Base-by-base conservation (phyloP, 345 rosid species). In the Brassica nigra region DNA sequence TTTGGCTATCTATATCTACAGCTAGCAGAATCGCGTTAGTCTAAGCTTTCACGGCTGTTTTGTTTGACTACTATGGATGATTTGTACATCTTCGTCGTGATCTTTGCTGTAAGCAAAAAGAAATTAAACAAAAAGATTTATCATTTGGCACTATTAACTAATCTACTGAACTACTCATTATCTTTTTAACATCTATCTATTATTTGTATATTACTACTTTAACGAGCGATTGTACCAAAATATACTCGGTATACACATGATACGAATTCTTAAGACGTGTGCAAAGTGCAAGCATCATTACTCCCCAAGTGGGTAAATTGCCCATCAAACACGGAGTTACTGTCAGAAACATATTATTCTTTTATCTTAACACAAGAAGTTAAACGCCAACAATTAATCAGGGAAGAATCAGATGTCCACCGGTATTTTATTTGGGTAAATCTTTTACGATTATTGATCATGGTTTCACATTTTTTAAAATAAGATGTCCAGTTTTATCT, bases 281-380 rank as follows among this genome's bases (percentile, higher is more conserved):
- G 78, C 78, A 79, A 66, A 78, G 76, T 39, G 69, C 63, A 58
- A 59, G 71, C 78, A 79, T 79, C 82, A 79, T 79, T 79, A 68
- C 78, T 23, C 23, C 59, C 28, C 82, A 49, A 79, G 70, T 68
- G 78, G 78, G 65, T 74, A 61, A 78, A 16, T 74, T 52, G 62
- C 75, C 78, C 82, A 34, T 74, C 75, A 68, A 79, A 79, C 75
- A 74, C 78, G 82, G 82, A 79, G 74, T 79, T 79, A 68, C 78
- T 80, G 83, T 80, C 78, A 80, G 79, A 52, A 37, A 10, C 6
- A 67, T 70, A 8, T 63, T 63, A 71, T 70, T 66, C 20, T 62
- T 36, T 39, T 16, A 2, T 7, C 52, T 58, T 23, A 10, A 10
- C 64, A 58, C 62, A 58, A 57, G 62, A 57, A 20, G 62, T 18